Conservation (phyloP, 1,284 basidiomycete genomes). For the Ceratobasidium sp. region DNA sequence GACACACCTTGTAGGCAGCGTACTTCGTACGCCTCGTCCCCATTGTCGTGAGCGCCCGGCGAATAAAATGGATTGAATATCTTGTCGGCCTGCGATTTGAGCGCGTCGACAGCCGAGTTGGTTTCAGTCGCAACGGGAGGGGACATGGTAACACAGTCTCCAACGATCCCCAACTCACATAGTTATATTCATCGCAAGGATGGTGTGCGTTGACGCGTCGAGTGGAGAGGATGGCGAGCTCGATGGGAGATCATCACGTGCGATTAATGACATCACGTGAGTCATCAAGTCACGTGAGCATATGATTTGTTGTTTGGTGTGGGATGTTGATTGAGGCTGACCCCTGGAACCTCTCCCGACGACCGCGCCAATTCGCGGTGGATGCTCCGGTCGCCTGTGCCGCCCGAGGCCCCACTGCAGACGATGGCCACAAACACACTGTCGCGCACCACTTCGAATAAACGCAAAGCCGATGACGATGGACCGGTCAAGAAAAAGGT, state of each 20-base stretch:
- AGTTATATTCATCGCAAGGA: conserved; percentile 2
- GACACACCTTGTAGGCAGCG: conserved; percentile 64
- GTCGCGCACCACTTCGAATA: neutral
- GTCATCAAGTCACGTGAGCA: conserved; percentile 11
- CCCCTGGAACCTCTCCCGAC: conserved; percentile 30
- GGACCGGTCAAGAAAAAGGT: conserved; percentile 26
- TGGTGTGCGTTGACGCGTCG: conserved; percentile 28
- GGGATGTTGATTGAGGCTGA: conserved; percentile 13
- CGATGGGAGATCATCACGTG: conserved; percentile 24
- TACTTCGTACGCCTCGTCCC: conserved; percentile 62
- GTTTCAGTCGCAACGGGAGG: conserved; percentile 28
- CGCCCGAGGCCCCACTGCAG: conserved; percentile 6
- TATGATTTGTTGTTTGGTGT: conserved; percentile 20
- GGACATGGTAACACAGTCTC: neutral
- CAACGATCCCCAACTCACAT: neutral
- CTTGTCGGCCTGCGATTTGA: conserved; percentile 21
- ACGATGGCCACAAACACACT: conserved; percentile 31
- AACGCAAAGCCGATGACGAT: conserved; percentile 34
- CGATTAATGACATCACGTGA: neutral
- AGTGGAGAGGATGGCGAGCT: conserved; percentile 28
- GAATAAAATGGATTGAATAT: conserved; percentile 72
- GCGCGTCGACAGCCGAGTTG: neutral
- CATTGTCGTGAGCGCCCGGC: conserved; percentile 59
- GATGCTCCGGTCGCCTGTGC: neutral
- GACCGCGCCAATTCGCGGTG: conserved; percentile 21